phyloP scores from a whole-genome alignment of 441 rosid genomes.

The Gossypium trilobum region DNA sequence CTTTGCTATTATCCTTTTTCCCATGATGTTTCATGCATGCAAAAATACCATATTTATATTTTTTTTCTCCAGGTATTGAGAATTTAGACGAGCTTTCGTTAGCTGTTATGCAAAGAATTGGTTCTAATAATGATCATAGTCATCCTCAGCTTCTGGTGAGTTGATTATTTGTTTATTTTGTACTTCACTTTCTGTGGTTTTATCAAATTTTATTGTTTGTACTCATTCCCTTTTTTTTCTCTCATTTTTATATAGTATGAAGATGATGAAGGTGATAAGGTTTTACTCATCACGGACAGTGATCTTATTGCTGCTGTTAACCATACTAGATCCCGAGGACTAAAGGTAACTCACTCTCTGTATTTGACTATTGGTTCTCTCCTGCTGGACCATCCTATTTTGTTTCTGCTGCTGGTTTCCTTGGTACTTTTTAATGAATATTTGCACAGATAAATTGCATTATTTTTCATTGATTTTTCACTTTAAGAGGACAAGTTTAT shows the following conservation, averaged over 20 bases:
- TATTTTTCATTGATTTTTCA: background rate
- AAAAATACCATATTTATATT: background rate
- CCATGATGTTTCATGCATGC: background rate
- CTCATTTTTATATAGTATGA: slow-evolving; percentile 35
- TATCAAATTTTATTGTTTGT: background rate
- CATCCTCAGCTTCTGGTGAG: slow-evolving; percentile 59
- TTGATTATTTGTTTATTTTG: background rate
- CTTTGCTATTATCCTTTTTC: background rate
- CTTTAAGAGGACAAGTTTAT: background rate
- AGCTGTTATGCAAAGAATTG: slow-evolving; percentile 55
- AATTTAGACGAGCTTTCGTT: slow-evolving; percentile 50
- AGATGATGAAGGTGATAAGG: slow-evolving; percentile 81
- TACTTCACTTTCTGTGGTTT: background rate
- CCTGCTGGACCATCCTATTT: background rate
- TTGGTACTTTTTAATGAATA: background rate
- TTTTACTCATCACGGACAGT: slow-evolving; percentile 46
- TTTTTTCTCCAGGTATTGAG: slow-evolving; percentile 40
- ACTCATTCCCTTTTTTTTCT: background rate
- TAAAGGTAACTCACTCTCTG: slow-evolving; percentile 36
- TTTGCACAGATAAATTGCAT: background rate
- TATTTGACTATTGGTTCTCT: background rate
- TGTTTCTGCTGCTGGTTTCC: background rate
- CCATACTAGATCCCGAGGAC: slow-evolving; percentile 54
- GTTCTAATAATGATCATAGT: slow-evolving; percentile 24
- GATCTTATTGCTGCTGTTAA: slow-evolving; percentile 62